Percentiles rank a stretch among this genome's conserved stretches.
Conservation (phyloP, 805 yeast genomes). For the Aciculoconidium aculeatum region DNA sequence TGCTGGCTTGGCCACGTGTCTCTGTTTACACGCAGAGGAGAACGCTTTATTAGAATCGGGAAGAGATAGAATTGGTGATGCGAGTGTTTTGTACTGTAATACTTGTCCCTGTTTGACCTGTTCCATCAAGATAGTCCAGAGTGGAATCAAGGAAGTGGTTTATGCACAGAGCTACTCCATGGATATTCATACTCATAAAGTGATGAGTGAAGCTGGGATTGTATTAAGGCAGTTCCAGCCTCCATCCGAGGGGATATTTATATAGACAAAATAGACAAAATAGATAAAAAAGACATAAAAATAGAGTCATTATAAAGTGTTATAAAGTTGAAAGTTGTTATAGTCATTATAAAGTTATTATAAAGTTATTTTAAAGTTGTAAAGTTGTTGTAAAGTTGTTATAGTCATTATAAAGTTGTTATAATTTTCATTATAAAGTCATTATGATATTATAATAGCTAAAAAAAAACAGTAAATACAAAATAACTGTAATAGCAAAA, state of each 20-base stretch:
- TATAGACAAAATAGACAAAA: constrained; percentile 17
- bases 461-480: too few species aligned
- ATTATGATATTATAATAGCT: too few species aligned
- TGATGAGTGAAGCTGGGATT: constrained; percentile 71
- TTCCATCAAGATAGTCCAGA: constrained; percentile 88
- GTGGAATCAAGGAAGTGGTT: constrained; percentile 87
- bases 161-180: constrained; percentile 88
- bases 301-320: background rate
- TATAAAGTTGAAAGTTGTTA: background rate
- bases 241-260: constrained; percentile 35
- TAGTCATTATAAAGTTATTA: too few species aligned
- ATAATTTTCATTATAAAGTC: too few species aligned
- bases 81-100: constrained; percentile 77
- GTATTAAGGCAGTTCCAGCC: constrained; percentile 48
- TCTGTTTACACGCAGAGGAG: constrained; percentile 96
- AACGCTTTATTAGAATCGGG: constrained; percentile 95
- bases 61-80: constrained; percentile 66
- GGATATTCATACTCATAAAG: constrained; percentile 73
- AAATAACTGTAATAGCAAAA: too few species aligned
- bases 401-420: too few species aligned
- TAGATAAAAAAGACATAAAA: background rate
- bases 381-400: too few species aligned
- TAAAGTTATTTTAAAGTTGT: too few species aligned
- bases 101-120: constrained; percentile 98
- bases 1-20: constrained; percentile 68